A percentile compares a stretch with the other conserved stretches of the same genome.
These are phyloP conservation scores for Alternaria metachromatica DNA, from an alignment of 2,329 filamentous ascomycete genomes.

Conservation along the genomic window DNA sequence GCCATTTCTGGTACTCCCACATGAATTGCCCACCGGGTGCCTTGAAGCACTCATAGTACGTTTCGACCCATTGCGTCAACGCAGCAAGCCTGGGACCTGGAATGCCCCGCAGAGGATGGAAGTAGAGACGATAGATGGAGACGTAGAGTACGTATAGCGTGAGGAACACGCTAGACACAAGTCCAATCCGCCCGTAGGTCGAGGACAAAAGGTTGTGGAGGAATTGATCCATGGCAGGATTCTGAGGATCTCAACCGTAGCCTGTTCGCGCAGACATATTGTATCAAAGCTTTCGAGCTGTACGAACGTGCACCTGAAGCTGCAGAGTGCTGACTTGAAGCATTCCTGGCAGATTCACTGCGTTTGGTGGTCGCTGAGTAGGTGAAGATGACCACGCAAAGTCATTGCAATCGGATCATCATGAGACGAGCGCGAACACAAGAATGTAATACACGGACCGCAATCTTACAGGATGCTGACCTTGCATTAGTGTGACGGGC, in stretches of 20 bases:
- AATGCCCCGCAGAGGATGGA: conserved; percentile 13
- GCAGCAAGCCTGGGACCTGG: conserved; percentile 23
- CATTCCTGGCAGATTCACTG: not conserved
- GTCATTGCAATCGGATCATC: not conserved
- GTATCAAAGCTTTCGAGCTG: not conserved
- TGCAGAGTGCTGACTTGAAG: not conserved
- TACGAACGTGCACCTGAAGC: not conserved
- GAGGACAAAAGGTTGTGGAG: not conserved
- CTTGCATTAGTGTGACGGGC: not conserved
- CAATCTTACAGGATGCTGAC: not conserved
- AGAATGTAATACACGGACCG: not conserved
- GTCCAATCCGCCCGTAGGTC: not conserved
- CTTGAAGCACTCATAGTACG: conserved; percentile 5
- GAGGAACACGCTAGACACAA: not conserved
- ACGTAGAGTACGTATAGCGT: not conserved
- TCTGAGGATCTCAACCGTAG: not conserved
- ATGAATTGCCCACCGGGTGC: not conserved
- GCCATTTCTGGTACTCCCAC: not conserved
- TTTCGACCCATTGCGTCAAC: conserved; percentile 23
- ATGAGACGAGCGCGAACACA: not conserved
- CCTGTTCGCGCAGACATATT: not conserved
- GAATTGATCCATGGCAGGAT: not conserved
- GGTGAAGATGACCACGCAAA: not conserved
- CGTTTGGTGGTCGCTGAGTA: not conserved
- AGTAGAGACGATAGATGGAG: conserved; percentile 7